Conservation (phyloP, 2,329 filamentous ascomycete species). For the Bipolaris oryzae region DNA sequence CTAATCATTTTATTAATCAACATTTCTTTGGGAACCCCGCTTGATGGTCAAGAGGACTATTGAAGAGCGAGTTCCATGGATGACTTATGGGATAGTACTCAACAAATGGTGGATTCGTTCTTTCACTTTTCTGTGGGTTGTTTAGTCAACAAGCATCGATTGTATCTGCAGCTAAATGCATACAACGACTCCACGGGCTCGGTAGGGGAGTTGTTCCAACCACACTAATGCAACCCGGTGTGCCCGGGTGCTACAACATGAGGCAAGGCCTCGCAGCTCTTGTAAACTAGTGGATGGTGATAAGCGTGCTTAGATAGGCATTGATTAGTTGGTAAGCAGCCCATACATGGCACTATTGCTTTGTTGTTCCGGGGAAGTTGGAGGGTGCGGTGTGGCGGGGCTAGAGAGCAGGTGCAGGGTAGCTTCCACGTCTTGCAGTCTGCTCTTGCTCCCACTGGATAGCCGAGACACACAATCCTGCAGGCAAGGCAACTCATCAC, state of each 20-base stretch:
- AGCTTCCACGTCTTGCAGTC: neutral
- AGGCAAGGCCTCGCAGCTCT: neutral
- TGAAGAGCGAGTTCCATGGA: neutral
- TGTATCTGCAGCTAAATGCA: neutral
- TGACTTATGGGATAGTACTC: neutral
- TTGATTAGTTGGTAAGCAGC: neutral
- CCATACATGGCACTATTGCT: too few species aligned
- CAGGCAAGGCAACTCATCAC: neutral
- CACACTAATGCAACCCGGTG: neutral
- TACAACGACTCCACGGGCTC: neutral
- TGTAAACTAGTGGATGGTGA: neutral
- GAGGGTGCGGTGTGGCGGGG: neutral
- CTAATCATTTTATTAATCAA: too few species aligned
- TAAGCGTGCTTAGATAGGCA: neutral
- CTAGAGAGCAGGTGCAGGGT: neutral
- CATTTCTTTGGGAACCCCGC: too few species aligned
- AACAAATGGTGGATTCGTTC: neutral
- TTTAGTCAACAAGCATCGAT: neutral
- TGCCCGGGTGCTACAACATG: neutral
- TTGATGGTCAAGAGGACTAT: neutral
- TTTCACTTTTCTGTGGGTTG: neutral
- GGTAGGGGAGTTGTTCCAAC: neutral
- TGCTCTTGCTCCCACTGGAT: neutral
- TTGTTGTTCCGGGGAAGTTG: neutral
- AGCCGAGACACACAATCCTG: neutral